Conservation (phyloP, 2,329 filamentous ascomycete genomes). For the Tolypocladium tundrense region DNA sequence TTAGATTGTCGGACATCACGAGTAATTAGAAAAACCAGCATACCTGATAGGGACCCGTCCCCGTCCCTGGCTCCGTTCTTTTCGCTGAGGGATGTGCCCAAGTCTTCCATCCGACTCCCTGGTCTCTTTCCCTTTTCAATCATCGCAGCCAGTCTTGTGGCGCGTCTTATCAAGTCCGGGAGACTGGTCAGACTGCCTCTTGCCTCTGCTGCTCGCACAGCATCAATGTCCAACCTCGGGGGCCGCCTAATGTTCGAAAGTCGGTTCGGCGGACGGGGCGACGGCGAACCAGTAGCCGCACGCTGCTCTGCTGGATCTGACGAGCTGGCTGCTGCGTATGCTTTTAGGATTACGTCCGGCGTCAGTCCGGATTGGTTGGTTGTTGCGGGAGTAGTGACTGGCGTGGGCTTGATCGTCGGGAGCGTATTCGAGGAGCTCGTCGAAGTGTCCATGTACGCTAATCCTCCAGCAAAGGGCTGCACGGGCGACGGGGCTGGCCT, state of each 20-base stretch:
- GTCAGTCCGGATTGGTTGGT: conserved; percentile 18
- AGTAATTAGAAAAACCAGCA: neutral
- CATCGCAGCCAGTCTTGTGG: conserved; percentile 76
- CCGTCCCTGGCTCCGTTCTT: conserved; percentile 25
- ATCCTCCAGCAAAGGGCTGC: conserved; percentile 33
- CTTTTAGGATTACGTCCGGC: conserved; percentile 37
- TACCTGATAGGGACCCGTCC: conserved; percentile 11
- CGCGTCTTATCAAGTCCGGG: conserved; percentile 80
- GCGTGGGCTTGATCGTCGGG: conserved; percentile 14
- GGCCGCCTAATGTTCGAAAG: conserved; percentile 53
- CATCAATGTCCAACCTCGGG: conserved; percentile 70
- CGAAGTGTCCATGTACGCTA: conserved; percentile 34
- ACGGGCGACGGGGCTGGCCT: conserved; percentile 25
- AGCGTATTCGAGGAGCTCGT: conserved; percentile 36
- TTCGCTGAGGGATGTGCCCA: conserved; percentile 39
- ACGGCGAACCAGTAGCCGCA: conserved; percentile 17
- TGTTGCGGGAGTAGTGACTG: conserved; percentile 6
- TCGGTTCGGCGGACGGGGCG: conserved; percentile 25
- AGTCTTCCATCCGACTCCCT: conserved; percentile 45
- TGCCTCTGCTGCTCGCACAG: conserved; percentile 69
- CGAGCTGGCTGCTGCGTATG: conserved; percentile 38
- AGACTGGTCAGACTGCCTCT: conserved; percentile 87
- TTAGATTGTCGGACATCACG: conserved; percentile 1
- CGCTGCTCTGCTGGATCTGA: conserved; percentile 26
- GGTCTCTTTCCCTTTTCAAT: conserved; percentile 70